Base-by-base conservation (phyloP, 768 basidiomycete genomes). In the Rhodosporidiobolus odoratus region DNA sequence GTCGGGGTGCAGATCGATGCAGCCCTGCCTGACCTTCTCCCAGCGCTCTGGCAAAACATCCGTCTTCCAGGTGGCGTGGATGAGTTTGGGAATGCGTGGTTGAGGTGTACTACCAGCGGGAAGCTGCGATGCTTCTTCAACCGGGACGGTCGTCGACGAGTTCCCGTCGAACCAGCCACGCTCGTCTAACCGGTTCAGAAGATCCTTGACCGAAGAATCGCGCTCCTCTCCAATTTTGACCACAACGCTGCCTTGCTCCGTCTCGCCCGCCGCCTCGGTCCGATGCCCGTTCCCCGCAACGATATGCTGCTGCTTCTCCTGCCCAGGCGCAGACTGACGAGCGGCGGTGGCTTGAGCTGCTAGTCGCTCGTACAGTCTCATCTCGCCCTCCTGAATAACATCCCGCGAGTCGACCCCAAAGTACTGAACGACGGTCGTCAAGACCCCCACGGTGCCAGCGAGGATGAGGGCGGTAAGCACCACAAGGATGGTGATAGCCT, bases 41-140 rank as follows among this genome's bases (percentile, higher is more conserved):
- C 94, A 99, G 69, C 85, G 84, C 53, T 83, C 80, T 4, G 96
- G 96, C 32, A 99, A 83, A 0, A 85, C 85, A 64, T 94, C 89
- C 16, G 89, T 87, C 83, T 94, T 96, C 96, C 96, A 99, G 32
- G 96, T 98, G 85, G 97, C 95, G 80, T 99, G 96, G 58, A 99
- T 85, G 67, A 99, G 90, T 60, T 91, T 85, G 5, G 94, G 96
- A 45, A 98, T 87, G 74, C 60, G 59, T 15, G 50, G 68, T 37
- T 60, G 21, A 30, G 25, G 60, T 12, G n/a, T n/a, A 19, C 40
- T 12, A 27, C n/a, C 52, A 19, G 48, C 34, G 23, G 47, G 41
- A 10, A 37, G 30, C 32, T 59, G 21, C 13, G 27, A 38, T 19
- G 35, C 25, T 21, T 30, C 30, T n/a, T 2, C 47, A 25, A 37